phyloP scores from a whole-genome alignment of 176 grass and related monocot species.

The Raddia distichophylla region DNA sequence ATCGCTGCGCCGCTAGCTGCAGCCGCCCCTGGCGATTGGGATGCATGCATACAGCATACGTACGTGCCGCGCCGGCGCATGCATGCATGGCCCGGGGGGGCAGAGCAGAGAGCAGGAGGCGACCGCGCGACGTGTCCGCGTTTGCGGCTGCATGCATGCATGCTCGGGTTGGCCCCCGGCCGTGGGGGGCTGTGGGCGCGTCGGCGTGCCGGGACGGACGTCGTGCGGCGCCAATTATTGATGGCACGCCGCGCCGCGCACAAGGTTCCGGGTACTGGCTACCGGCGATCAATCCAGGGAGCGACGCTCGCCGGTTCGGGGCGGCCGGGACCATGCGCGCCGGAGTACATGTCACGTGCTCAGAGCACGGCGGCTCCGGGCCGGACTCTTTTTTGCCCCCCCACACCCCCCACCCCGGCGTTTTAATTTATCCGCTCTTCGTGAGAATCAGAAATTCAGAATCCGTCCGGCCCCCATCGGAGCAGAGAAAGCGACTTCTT shows the following conservation, averaged over 20 bases:
- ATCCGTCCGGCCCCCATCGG: too few species aligned
- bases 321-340: background rate
- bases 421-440: too few species aligned
- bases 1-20: background rate
- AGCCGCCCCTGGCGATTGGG: background rate
- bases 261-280: background rate
- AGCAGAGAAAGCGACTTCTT: too few species aligned
- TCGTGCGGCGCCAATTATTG: background rate
- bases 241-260: background rate
- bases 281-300: background rate
- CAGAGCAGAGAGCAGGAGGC: background rate
- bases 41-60: too few species aligned
- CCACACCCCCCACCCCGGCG: too few species aligned
- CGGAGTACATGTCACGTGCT: too few species aligned
- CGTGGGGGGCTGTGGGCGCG: background rate
- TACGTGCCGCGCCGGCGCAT: background rate
- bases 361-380: too few species aligned
- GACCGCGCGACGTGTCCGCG: background rate
- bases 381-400: too few species aligned
- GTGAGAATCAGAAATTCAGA: too few species aligned
- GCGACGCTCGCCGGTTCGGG: background rate
- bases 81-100: background rate
- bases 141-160: background rate
- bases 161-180: too few species aligned
- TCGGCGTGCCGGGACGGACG: background rate